These are phyloP conservation scores for Mrakia blollopis DNA, from an alignment of 768 basidiomycete species.

Conservation along the genomic window DNA sequence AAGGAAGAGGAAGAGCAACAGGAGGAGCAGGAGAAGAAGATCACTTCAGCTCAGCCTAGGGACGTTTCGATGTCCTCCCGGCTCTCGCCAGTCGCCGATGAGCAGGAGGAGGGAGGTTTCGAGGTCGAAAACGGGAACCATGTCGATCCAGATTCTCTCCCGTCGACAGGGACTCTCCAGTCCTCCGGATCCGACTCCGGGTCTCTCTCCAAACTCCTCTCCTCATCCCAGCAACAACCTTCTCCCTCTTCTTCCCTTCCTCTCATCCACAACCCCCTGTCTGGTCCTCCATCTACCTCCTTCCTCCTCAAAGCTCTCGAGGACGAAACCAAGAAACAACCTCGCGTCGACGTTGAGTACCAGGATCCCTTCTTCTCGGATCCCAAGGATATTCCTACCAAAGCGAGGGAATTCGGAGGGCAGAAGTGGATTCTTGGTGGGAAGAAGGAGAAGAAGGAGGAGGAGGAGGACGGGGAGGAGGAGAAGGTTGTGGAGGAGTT, in stretches of 20 bases:
- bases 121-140: not conserved
- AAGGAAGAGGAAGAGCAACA: not conserved
- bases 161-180: not conserved
- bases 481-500: not conserved
- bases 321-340: not conserved
- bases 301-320: not conserved
- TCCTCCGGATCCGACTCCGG: not conserved
- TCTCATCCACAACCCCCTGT: not conserved
- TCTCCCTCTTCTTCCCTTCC: not conserved
- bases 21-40: not conserved
- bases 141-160: not conserved
- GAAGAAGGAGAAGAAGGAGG: conserved; percentile 64
- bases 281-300: not conserved
- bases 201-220: not conserved
- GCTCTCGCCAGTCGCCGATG: not conserved
- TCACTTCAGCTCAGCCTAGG: not conserved
- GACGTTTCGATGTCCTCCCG: not conserved
- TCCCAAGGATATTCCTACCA: conserved; percentile 60
- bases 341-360: not conserved
- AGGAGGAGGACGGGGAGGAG: too few relatives aligned
- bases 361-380: conserved; percentile 75
- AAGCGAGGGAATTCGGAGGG: conserved; percentile 73
- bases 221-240: not conserved
- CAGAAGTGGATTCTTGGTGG: conserved; percentile 67
- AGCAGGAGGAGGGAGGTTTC: not conserved